Percentiles rank a stretch among this genome's conserved stretches.
Evolutionary conservation across 352 stramenopile genomes (phyloP).

Genomic region (Pythium monospermum): DNA sequence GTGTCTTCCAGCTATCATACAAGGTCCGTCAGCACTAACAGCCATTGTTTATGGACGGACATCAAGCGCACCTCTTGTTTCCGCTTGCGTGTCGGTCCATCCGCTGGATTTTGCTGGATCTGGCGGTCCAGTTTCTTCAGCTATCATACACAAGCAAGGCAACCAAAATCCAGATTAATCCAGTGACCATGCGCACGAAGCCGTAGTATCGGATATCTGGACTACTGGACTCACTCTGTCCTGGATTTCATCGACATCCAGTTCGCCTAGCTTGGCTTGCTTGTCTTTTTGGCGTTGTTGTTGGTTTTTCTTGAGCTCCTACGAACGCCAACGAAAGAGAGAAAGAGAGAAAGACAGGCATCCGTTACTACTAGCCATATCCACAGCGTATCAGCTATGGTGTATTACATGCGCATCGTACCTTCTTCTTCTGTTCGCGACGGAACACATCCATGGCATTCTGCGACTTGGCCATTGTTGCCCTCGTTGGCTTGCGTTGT

Average conservation of each 20-base stretch:
- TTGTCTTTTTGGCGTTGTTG: constrained; percentile 57
- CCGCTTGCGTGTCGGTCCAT: constrained; percentile 62
- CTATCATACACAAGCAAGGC: constrained; percentile 10
- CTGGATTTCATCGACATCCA: constrained; percentile 50
- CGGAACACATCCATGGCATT: constrained; percentile 75
- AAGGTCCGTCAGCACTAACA: not conserved
- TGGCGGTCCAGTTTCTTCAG: constrained; percentile 65
- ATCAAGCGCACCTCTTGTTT: constrained; percentile 65
- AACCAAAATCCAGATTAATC: not conserved
- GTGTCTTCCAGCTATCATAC: constrained; percentile 54
- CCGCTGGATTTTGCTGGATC: constrained; percentile 48
- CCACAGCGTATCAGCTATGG: not conserved
- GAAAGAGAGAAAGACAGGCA: not conserved
- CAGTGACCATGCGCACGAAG: not conserved
- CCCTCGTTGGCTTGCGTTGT: not conserved
- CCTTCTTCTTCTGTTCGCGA: constrained; percentile 81
- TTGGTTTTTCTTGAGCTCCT: constrained; percentile 76
- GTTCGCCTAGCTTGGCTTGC: constrained; percentile 46
- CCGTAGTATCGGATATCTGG: not conserved
- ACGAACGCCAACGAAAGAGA: not conserved
- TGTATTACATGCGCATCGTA: not conserved
- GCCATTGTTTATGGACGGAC: too few relatives aligned
- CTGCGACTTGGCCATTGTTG: constrained; percentile 48
- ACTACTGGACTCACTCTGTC: constrained; percentile 34
- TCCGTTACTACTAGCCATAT: not conserved